Base-by-base conservation (phyloP, 768 basidiomycete species). In the Paxillus involutus region DNA sequence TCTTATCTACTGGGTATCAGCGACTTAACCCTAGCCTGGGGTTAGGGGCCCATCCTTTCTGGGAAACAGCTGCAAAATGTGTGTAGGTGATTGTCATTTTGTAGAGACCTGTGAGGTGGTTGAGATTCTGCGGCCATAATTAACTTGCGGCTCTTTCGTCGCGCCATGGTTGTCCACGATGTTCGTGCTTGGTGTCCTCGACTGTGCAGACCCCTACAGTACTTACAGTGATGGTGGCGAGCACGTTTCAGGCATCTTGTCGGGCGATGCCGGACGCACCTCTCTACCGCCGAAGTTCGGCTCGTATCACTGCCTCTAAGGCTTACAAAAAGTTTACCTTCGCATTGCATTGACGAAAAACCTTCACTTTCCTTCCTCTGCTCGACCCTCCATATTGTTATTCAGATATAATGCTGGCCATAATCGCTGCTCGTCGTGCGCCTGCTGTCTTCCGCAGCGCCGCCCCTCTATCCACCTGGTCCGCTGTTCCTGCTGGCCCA, bases 401-500 rank as follows among this genome's bases (percentile, higher is more conserved):
- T 78, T 79, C 77, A 79, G 26, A 14, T 30, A 64, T 63, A 70
- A 82, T 73, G 75, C 69, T 76, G 66, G 72, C 80, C 65, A 64
- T 78, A 26, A 59, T 48, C 57, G 59, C 82, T 59, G 71, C 77
- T 51, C 84, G 86, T 70, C 80, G 81, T 47, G 70, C 77, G 44
- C 72, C 75, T 51, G 68, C 75, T 61, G 68, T 72, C 61, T 59
- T 72, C 51, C 71, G 71, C 51, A 59, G 63, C 49, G 57, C 62
- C 63, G 72, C 78, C 47, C 79, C 64, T 54, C 67, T 85, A 53
- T 94, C 91, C 12, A 83, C 82, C 19, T 96, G 94, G 94, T 81
- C 87, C 46, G 72, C 80, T 54, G 91, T 96, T 53, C 83, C 86
- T 46, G 88, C 89, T 26, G 94, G 94, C 29, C 94, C 94, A 58